Base-by-base conservation (phyloP, 2,329 filamentous ascomycete species). In the Beauveria sp. region DNA sequence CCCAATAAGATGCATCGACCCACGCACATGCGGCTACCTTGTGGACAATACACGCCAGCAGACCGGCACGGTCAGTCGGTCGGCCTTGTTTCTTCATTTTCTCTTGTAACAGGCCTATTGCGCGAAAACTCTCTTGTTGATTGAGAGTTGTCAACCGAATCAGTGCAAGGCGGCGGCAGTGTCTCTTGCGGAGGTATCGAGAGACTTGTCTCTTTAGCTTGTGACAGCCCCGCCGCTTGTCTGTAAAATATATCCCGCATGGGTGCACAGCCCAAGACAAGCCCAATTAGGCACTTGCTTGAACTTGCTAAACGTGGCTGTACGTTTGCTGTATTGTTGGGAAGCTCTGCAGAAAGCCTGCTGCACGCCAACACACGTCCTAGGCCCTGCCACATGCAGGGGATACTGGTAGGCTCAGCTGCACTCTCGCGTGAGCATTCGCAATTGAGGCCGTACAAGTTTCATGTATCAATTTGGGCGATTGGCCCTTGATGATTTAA, bases 1-100 rank as follows among this genome's bases (percentile, higher is more conserved):
- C 53, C 60, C 60, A 62, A 62, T 62, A 8, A 62, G 60, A 62
- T 53, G 49, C 47, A 53, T 53, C 53, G 60, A 52, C 60, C 60
- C 60, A 62, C 49, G 60, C 60, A 62, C 60, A 62, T 62, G 60
- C 60, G 49, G 54, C 60, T 40, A 54, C n/a, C 26, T 26, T 53
- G 49, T 60, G 58, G 58, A 60, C 20, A 22, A 22, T 53, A 60
- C 18, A 26, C 58, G 49, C 58, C 47, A 34, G 38, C 46, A 51
- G 38, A 51, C 28, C 12, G 34, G 38, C 16, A 18, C 9, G 18
- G n/a, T 12, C 46, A 16, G 30, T 30, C 9, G 9, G 45, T 42
- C 14, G 14, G 34, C 14, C 22, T 52, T 20, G 1, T 52, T 20
- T 5, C 2, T 16, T 46, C 26, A 22, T 53, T 40, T 18, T 20